A percentile compares a stretch with the other conserved stretches of the same genome.
Evolutionary conservation across 2,329 filamentous ascomycete species (phyloP).

Genomic region (Epichloe sp.): DNA sequence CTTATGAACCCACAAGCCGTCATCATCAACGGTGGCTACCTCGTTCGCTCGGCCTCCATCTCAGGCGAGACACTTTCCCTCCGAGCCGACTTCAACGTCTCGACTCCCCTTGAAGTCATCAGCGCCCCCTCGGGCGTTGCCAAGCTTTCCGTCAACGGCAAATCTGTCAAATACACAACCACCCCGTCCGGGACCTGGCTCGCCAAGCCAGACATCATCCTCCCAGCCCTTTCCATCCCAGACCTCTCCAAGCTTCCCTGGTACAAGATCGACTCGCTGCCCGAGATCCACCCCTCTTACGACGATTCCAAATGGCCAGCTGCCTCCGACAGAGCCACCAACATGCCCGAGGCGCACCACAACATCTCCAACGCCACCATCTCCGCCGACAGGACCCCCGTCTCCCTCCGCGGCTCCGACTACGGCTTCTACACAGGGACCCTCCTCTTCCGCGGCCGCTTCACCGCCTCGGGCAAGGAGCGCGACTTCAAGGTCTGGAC

Average conservation of each 20-base stretch:
- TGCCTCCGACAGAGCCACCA: neutral
- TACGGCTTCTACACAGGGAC: slow-evolving; percentile 62
- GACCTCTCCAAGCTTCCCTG: slow-evolving; percentile 46
- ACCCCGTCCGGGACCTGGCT: slow-evolving; percentile 34
- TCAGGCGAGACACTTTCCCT: slow-evolving; percentile 44
- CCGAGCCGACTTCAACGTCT: slow-evolving; percentile 55
- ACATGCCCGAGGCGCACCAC: slow-evolving; percentile 35
- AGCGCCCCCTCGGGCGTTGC: slow-evolving; percentile 40
- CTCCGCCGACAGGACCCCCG: slow-evolving; percentile 44
- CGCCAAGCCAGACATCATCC: slow-evolving; percentile 30
- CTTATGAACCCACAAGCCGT: slow-evolving; percentile 29
- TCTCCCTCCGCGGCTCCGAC: slow-evolving; percentile 54
- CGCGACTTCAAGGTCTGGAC: slow-evolving; percentile 42
- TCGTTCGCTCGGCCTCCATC: slow-evolving; percentile 47
- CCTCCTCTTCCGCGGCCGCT: slow-evolving; percentile 57
- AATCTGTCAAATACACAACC: slow-evolving; percentile 21
- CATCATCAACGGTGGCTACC: slow-evolving; percentile 51
- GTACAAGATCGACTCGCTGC: slow-evolving; percentile 58
- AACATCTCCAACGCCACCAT: slow-evolving; percentile 47
- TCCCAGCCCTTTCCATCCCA: slow-evolving; percentile 30
- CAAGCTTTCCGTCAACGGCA: slow-evolving; percentile 29
- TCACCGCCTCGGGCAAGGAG: slow-evolving; percentile 50
- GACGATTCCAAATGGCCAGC: slow-evolving; percentile 52
- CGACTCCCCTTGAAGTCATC: slow-evolving; percentile 52
- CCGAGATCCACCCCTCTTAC: slow-evolving; percentile 51